phyloP scores from a whole-genome alignment of 768 basidiomycete genomes.

The Kwoniella heveanensis region DNA sequence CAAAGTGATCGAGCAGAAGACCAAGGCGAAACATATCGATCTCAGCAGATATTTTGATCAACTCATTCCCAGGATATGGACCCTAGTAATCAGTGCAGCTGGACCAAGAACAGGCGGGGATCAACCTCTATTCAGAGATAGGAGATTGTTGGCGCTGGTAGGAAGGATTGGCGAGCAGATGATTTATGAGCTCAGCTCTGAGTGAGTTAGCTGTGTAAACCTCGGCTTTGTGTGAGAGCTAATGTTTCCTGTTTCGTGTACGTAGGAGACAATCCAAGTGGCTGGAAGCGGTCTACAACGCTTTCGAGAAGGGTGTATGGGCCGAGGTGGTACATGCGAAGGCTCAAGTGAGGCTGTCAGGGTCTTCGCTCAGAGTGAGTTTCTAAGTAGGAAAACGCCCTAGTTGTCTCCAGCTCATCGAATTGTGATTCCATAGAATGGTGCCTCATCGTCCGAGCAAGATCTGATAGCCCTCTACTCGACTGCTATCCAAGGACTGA shows the following conservation, averaged over 20 bases:
- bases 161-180: conserved; percentile 70
- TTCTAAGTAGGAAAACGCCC: background rate
- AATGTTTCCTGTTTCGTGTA: background rate
- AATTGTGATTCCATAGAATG: conserved; percentile 53
- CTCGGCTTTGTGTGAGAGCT: too few species aligned
- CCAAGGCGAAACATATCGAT: conserved; percentile 66
- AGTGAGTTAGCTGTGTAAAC: conserved; percentile 69
- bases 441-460: conserved; percentile 61
- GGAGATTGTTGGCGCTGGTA: conserved; percentile 65
- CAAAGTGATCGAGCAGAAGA: conserved; percentile 65
- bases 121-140: conserved; percentile 53
- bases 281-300: conserved; percentile 63
- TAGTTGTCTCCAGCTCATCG: background rate
- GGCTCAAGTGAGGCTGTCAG: conserved; percentile 58
- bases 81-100: conserved; percentile 63
- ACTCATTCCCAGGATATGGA: conserved; percentile 71
- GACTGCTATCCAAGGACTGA: conserved; percentile 66
- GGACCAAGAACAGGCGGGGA: conserved; percentile 33
- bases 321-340: conserved; percentile 64
- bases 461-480: conserved; percentile 70
- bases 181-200: conserved; percentile 64
- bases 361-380: conserved; percentile 34
- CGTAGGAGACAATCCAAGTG: conserved; percentile 66
- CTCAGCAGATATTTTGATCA: conserved; percentile 77
- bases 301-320: conserved; percentile 64